Evolutionary conservation across 2,329 filamentous ascomycete genomes (phyloP), one percentile per base, ranked within the genome.

Genomic region (Exophiala spinifera): DNA sequence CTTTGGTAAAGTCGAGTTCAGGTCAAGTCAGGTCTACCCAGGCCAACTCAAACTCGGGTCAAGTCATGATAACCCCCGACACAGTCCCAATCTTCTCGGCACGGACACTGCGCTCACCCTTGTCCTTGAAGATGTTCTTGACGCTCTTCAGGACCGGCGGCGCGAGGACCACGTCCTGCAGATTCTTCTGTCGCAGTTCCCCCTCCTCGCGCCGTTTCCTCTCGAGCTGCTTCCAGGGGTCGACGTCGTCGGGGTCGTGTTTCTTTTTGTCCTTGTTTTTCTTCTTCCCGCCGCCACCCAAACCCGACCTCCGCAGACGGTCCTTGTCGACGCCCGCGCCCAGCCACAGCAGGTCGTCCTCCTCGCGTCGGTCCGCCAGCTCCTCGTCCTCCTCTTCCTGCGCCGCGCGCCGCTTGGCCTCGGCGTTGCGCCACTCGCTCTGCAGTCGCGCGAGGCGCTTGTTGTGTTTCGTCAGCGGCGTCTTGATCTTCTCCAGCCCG

Each of bases 391-490:
- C 91, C 63, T 92, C 88, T 42, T 87, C 85, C 68, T 91, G 89
- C 61, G 89, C 79, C 66, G 88, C 88, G 64, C 85, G 84, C 77
- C 79, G 72, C 52, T 71, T 68, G 17, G 67, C 73, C 28, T 82
- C 79, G 44, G 78, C 76, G 57, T 78, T 73, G 28, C 80, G 76
- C 82, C 83, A 85, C 19, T 79, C 75, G 7, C 71, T 70, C 60
- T 85, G 81, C 67, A 85, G 70, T 46, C 77, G 77, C 47, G 79
- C 77, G 56, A 96, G 86, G 61, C 87, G 86, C 68, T 84, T 87
- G 74, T 96, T 91, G 66, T 91, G 94, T 69, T 86, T 87, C 4
- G 91, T 96, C 48, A 83, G 79, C 59, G 82, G 80, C 7, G 86
- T 66, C 0, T 87, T 83, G 31, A 59, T 34, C 25, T 57, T 56